These are phyloP conservation scores for Penicillium robsamsonii DNA, from an alignment of 495 filamentous ascomycete species.

Conservation along the genomic window DNA sequence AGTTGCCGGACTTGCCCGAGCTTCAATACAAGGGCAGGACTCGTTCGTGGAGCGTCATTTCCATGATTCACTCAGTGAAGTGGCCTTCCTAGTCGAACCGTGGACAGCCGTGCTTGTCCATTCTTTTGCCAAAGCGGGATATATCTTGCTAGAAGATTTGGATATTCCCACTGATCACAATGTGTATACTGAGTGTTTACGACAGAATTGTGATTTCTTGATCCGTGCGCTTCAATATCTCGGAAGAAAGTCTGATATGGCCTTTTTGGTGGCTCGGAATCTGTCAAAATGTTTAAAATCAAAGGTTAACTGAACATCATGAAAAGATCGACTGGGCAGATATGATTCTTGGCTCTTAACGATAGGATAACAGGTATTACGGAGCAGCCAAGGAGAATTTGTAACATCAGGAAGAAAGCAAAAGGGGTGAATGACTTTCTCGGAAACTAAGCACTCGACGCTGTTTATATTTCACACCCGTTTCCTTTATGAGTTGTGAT, in stretches of 20 bases:
- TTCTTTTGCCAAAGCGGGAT: conserved; percentile 40
- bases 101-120: conserved; percentile 47
- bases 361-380: no score
- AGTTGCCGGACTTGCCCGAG: conserved; percentile 39
- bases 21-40: conserved; percentile 23
- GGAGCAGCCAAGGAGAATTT: no score
- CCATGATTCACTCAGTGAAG: conserved; percentile 30
- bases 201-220: conserved; percentile 31
- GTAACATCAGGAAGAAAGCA: no score
- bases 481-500: no score
- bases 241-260: conserved; percentile 48
- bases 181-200: conserved; percentile 11
- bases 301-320: conserved; percentile 3
- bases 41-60: conserved; percentile 15
- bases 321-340: background rate
- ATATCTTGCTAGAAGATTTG: conserved; percentile 27
- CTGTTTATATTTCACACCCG: no score
- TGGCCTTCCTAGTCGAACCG: conserved; percentile 44
- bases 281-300: conserved; percentile 16
- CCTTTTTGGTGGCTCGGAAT: conserved; percentile 22
- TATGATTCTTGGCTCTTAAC: no score
- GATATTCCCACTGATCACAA: conserved; percentile 3
- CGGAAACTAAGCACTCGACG: no score
- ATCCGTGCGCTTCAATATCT: conserved; percentile 42
- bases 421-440: no score